Conservation (phyloP, 1,284 basidiomycete genomes). For the Hypsizygus ulmarius region DNA sequence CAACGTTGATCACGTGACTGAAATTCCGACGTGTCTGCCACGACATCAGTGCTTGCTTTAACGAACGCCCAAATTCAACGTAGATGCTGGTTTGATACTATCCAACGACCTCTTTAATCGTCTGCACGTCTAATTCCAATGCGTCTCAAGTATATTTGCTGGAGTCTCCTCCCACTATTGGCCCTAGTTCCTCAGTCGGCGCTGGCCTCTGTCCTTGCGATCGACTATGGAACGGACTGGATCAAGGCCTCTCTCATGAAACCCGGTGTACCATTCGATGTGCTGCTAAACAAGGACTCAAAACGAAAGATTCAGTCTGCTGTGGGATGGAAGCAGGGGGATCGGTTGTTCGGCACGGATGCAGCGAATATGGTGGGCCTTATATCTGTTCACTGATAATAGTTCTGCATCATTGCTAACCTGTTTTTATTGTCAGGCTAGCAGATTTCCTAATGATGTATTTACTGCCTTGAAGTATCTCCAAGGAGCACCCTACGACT, state of each 20-base stretch:
- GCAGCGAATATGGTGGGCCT: conserved; percentile 77
- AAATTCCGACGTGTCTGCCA: conserved; percentile 28
- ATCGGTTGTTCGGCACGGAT: conserved; percentile 87
- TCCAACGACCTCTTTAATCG: conserved; percentile 17
- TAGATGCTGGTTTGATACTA: conserved; percentile 22
- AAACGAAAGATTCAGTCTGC: conserved; percentile 93
- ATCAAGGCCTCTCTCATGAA: conserved; percentile 97
- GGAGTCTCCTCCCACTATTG: conserved; percentile 32
- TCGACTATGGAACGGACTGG: conserved; percentile 96
- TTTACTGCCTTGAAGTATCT: conserved; percentile 88
- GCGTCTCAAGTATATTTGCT: conserved; percentile 32
- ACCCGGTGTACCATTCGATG: conserved; percentile 94
- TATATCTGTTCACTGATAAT: neutral
- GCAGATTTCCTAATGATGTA: conserved; percentile 86
- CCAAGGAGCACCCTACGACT: conserved; percentile 72
- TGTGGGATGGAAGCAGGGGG: conserved; percentile 85
- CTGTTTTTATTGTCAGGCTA: conserved; percentile 59
- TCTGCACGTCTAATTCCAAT: conserved; percentile 23
- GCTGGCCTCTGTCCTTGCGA: conserved; percentile 75
- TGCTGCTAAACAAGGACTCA: conserved; percentile 93
- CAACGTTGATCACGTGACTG: conserved; percentile 18
- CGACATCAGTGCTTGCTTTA: conserved; percentile 17
- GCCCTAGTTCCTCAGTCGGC: conserved; percentile 37
- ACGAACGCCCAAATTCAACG: conserved; percentile 5
- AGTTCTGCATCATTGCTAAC: neutral